A percentile compares a stretch with the other conserved stretches of the same genome.
phyloP scores from a whole-genome alignment of 1,284 basidiomycete species.

The Malassezia yamatoensis region DNA sequence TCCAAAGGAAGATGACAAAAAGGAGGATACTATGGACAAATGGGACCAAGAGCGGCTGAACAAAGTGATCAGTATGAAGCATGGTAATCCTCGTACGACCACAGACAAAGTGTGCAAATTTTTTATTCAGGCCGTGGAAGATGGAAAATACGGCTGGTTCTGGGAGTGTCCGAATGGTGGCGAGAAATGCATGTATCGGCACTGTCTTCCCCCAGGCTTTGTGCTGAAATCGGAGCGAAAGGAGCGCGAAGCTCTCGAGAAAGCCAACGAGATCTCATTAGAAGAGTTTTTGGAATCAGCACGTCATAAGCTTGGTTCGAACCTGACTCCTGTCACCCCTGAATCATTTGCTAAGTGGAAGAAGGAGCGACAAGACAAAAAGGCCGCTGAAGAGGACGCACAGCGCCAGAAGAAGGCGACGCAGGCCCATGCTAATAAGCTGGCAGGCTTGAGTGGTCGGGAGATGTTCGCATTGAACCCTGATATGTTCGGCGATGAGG shows the following conservation, averaged over 20 bases:
- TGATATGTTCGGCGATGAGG: constrained; percentile 73
- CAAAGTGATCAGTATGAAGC: constrained; percentile 74
- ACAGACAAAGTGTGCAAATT: constrained; percentile 93
- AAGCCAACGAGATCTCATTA: constrained; percentile 69
- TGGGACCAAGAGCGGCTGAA: constrained; percentile 94
- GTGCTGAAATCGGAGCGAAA: constrained; percentile 74
- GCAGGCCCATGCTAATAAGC: constrained; percentile 79
- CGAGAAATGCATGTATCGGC: constrained; percentile 83
- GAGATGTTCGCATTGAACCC: constrained; percentile 89
- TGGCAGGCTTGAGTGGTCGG: constrained; percentile 81
- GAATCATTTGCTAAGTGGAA: constrained; percentile 93
- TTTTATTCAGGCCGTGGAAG: constrained; percentile 94
- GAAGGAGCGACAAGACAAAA: constrained; percentile 54
- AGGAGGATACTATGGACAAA: constrained; percentile 84
- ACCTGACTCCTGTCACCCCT: constrained; percentile 87
- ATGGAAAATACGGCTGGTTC: constrained; percentile 83
- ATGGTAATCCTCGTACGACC: constrained; percentile 77
- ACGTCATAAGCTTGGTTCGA: constrained; percentile 58
- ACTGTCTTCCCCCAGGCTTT: constrained; percentile 79
- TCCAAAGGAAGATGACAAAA: constrained; percentile 49
- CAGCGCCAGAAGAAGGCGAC: constrained; percentile 72
- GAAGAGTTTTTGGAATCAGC: constrained; percentile 99
- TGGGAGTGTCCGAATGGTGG: constrained; percentile 55
- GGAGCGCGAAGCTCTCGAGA: constrained; percentile 60
- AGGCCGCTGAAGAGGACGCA: constrained; percentile 77